Percentiles rank a stretch among this genome's conserved stretches.
phyloP scores from a whole-genome alignment of 176 grass and related monocot genomes.

The Alloteropsis semialata region DNA sequence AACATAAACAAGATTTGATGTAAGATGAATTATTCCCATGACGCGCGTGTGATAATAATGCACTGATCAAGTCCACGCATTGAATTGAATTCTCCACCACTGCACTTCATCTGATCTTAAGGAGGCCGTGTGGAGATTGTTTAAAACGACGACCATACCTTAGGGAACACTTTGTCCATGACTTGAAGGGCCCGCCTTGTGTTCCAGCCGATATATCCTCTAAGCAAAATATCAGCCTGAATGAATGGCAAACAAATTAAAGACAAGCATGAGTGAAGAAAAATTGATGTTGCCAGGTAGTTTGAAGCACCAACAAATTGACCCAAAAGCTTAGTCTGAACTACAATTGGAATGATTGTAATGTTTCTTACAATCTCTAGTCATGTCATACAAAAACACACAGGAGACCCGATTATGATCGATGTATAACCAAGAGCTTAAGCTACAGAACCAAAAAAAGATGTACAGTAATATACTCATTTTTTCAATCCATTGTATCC shows the following conservation, averaged over 20 bases:
- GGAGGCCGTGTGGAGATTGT: neutral
- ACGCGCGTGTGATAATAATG: too few relatives aligned
- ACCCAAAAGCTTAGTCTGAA: neutral
- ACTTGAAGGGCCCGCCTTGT: constrained; percentile 79
- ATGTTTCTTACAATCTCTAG: neutral
- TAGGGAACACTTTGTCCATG: constrained; percentile 79
- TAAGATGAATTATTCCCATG: neutral
- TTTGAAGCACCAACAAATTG: neutral
- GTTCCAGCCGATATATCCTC: constrained; percentile 91
- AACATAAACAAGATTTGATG: neutral
- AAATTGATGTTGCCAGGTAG: neutral
- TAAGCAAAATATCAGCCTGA: constrained; percentile 81
- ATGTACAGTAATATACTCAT: neutral
- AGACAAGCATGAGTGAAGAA: neutral
- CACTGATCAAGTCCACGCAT: neutral
- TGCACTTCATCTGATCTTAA: neutral
- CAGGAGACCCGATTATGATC: neutral
- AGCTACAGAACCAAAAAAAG: neutral
- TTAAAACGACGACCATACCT: constrained; percentile 33
- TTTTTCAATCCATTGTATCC: neutral
- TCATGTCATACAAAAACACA: neutral
- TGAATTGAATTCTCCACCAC: neutral
- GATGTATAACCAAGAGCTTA: neutral
- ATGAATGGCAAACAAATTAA: constrained; percentile 13
- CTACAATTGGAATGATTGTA: neutral